Conservation (phyloP, 768 basidiomycete species). For the Leucocoprinus leucothites region DNA sequence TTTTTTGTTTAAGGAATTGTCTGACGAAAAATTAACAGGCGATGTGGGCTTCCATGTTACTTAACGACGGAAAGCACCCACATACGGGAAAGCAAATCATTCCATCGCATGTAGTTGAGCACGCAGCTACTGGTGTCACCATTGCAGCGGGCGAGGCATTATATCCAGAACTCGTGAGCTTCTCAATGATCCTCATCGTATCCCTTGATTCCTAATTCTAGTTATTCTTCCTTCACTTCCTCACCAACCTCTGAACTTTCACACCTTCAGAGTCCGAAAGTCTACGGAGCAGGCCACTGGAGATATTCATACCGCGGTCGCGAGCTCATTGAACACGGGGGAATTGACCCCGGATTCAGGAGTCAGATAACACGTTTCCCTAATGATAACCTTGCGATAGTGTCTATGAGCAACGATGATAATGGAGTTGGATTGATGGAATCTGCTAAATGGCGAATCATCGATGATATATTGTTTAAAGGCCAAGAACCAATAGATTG, state of each 20-base stretch:
- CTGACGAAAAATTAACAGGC: conserved; percentile 15
- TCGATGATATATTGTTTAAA: conserved; percentile 29
- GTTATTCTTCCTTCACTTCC: no score
- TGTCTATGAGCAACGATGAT: conserved; percentile 38
- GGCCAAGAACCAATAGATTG: conserved; percentile 27
- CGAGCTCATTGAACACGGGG: conserved; percentile 42
- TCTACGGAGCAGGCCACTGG: conserved; percentile 39
- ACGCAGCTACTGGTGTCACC: conserved; percentile 32
- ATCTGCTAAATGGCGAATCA: conserved; percentile 35
- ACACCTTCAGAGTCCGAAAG: conserved; percentile 36
- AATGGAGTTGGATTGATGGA: conserved; percentile 31
- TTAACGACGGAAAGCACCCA: conserved; percentile 37
- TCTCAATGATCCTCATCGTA: no score
- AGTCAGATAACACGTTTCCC: conserved; percentile 31
- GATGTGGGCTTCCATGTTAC: conserved; percentile 37
- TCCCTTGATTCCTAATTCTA: no score
- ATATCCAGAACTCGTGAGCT: conserved; percentile 34
- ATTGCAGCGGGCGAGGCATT: conserved; percentile 30
- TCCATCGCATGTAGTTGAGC: conserved; percentile 32
- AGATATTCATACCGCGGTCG: conserved; percentile 37
- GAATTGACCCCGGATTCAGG: conserved; percentile 35
- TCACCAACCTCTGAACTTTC: no score
- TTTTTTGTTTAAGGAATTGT: no score
- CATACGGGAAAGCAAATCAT: conserved; percentile 33
- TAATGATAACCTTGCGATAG: conserved; percentile 34